Conservation (phyloP, 2,329 filamentous ascomycete genomes). For the Didymella pinodella region DNA sequence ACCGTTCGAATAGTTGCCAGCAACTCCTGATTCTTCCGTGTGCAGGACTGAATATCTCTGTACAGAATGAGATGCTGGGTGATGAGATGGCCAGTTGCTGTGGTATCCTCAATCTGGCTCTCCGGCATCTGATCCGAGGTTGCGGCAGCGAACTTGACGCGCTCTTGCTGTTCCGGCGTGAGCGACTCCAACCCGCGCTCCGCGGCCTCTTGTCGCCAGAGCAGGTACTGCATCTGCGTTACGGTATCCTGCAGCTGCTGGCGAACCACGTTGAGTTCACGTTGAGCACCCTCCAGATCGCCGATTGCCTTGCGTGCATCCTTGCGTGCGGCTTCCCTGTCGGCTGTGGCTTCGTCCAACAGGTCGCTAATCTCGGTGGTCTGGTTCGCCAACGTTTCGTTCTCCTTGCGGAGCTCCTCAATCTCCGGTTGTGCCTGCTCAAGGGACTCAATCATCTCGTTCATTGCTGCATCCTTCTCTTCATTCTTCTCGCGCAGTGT, state of each 20-base stretch:
- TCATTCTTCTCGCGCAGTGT: conserved; percentile 77
- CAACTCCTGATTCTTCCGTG: conserved; percentile 86
- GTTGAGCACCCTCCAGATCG: conserved; percentile 67
- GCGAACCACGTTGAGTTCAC: conserved; percentile 79
- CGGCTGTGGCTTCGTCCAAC: conserved; percentile 80
- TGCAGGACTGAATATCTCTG: conserved; percentile 82
- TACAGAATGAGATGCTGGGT: conserved; percentile 89
- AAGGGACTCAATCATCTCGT: conserved; percentile 84
- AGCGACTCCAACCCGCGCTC: conserved; percentile 80
- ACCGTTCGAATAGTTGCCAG: conserved; percentile 83
- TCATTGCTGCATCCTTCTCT: conserved; percentile 77
- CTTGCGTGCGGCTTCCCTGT: conserved; percentile 80
- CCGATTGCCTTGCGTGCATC: conserved; percentile 79
- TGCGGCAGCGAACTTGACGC: conserved; percentile 73
- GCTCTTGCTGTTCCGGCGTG: conserved; percentile 73
- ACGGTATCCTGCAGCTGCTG: conserved; percentile 90
- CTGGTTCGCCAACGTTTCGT: conserved; percentile 79
- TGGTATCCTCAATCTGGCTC: conserved; percentile 70
- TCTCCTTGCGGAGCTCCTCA: conserved; percentile 82
- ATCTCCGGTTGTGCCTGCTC: conserved; percentile 89
- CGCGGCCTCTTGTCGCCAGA: conserved; percentile 83
- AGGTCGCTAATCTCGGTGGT: conserved; percentile 80
- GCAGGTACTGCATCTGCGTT: conserved; percentile 86
- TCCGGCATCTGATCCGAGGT: conserved; percentile 76
- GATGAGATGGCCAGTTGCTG: conserved; percentile 87